A percentile compares a stretch with the other conserved stretches of the same genome.
Conservation (phyloP, 2,329 filamentous ascomycete species). For the Colletotrichum graminicola region DNA sequence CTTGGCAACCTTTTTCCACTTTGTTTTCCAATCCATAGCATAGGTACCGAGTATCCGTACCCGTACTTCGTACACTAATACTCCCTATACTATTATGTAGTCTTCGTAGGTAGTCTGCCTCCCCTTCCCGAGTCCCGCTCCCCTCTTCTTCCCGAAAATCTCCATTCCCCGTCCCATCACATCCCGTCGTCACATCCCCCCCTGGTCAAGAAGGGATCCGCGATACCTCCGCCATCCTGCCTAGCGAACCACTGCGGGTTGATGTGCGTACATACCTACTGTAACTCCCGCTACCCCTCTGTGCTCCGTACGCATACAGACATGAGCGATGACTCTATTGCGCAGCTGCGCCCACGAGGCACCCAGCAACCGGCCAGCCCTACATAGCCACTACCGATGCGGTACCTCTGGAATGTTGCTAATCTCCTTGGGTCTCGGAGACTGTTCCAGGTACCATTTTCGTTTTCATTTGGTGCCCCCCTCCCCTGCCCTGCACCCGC, state of each 20-base stretch:
- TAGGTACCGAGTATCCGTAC: no score
- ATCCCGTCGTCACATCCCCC: slow-evolving; percentile 11
- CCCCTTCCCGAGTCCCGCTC: neutral
- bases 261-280: neutral
- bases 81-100: no score
- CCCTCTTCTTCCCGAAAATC: slow-evolving; percentile 5
- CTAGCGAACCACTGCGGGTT: slow-evolving; percentile 22
- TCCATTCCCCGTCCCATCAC: slow-evolving; percentile 5
- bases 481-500: slow-evolving; percentile 15
- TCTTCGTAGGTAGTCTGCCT: neutral
- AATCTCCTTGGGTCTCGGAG: slow-evolving; percentile 33
- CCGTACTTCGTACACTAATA: no score
- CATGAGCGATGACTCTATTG: slow-evolving; percentile 25
- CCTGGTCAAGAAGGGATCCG: slow-evolving; percentile 8
- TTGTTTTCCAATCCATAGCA: slow-evolving; percentile 6
- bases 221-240: slow-evolving; percentile 25
- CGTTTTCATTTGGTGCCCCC: slow-evolving; percentile 32
- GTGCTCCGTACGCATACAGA: neutral
- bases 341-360: slow-evolving; percentile 28
- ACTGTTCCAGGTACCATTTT: slow-evolving; percentile 28
- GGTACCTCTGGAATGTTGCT: slow-evolving; percentile 36
- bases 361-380: slow-evolving; percentile 22
- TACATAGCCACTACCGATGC: slow-evolving; percentile 35
- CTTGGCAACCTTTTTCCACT: slow-evolving; percentile 39
- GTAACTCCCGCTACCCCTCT: neutral